Base-by-base conservation (phyloP, 1,284 basidiomycete species). In the Athelia sp. region DNA sequence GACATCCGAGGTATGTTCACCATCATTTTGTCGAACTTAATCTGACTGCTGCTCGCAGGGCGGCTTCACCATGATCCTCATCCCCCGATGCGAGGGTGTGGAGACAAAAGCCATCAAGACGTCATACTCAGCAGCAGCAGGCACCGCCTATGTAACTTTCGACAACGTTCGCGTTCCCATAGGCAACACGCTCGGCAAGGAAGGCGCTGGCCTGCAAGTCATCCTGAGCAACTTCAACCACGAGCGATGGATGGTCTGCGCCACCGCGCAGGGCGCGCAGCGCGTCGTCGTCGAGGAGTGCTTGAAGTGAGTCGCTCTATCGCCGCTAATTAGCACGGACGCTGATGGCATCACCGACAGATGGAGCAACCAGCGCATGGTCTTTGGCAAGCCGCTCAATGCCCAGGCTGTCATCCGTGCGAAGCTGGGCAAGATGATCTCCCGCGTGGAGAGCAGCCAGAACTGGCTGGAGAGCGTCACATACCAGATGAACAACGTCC, bases 21-120 rank as follows among this genome's bases (percentile, higher is more conserved):
- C n/a, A n/a, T n/a, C n/a, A n/a, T n/a, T n/a, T n/a, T n/a, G n/a
- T n/a, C n/a, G n/a, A n/a, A n/a, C n/a, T n/a, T n/a, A n/a, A 24
- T 47, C 18, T 51, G 51, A 45, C 29, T 40, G 29, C 40, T 13
- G 22, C 43, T 11, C 46, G 23, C 45, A 81, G 79, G 83, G 84
- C 47, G 93, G 93, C 23, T 87, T 93, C 53, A 88, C 90, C 24
- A 91, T 95, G 52, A 84, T 99, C 57, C 79, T 97, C 43, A 87
- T 98, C 49, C 82, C 84, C 35, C 81, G 90, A 47, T 78, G 76
- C 6, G 82, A 87, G 52, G 84, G 85, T n/a, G 82, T 98, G 50
- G 81, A 84, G 54, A 98, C 96, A 10, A 94, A 90, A 62, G 82
- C 84, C 32, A 90, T 99, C 72, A 96, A 95, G 70, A 95, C 92